Base-by-base conservation (phyloP, 176 grass and related monocot genomes). In the Ensete ventricosum region DNA sequence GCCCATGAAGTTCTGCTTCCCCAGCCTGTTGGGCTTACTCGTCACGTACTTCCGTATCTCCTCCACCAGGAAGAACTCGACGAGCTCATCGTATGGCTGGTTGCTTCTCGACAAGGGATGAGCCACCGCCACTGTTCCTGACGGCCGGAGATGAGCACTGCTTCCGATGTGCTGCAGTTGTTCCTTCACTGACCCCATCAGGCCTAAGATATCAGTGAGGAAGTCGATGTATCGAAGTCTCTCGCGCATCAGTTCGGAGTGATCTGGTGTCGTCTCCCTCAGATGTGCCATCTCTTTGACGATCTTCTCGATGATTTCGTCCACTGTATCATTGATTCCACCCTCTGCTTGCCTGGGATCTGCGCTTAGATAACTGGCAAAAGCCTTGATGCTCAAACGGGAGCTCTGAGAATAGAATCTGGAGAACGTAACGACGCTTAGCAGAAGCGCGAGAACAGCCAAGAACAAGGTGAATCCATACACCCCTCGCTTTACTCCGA, bases 1-100 rank as follows among this genome's bases (percentile, higher is more conserved):
- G 51, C 84, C 84, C 75, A 86, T 75, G 22, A 86, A 86, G 71
- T 86, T 86, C 20, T 79, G 68, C 67, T 82, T 86, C 70, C 80
- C 76, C 13, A 86, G 14, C 80, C 84, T 78, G 79, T 82, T 86
- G 9, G 80, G 84, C 73, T 86, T 86, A 11, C 73, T 52, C 51
- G 60, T 70, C 53, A 65, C 55, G 73, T 86, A 86, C 59, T 86
- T 86, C 19, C 79, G 53, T 6, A 86, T 79, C 80, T 86, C 84
- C 67, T 86, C 84, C 57, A 86, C 81, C 34, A 79, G 80, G 77
- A 86, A 86, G 73, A 75, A 70, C 69, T 82, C 80, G 3, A 75
- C 70, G 21, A 81, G 54, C 21, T 68, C 52, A 52, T 81, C 50
- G 62, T 85, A 77, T 48, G 78, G 58, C 64, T 60, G 73, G 0